phyloP scores from a whole-genome alignment of 2,329 filamentous ascomycete species.

The Seiridium cupressi region DNA sequence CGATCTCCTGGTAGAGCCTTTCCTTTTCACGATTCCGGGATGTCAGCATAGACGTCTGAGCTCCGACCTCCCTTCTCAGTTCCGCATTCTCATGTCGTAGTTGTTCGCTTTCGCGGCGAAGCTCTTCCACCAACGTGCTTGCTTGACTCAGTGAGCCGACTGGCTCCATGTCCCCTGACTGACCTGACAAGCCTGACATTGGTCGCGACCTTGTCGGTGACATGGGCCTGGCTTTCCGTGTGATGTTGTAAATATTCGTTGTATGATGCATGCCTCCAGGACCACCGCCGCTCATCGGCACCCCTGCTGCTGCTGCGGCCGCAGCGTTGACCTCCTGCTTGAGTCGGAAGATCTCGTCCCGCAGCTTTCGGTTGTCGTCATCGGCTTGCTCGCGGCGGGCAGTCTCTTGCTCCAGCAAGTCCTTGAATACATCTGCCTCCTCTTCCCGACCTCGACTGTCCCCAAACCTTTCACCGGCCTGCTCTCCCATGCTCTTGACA shows the following conservation, averaged over 20 bases:
- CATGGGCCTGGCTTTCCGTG: constrained; percentile 48
- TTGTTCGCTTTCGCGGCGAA: constrained; percentile 67
- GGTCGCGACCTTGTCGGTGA: constrained; percentile 48
- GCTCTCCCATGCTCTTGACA: constrained; percentile 55
- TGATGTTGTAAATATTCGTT: constrained; percentile 66
- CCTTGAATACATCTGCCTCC: constrained; percentile 87
- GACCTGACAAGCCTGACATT: constrained; percentile 45
- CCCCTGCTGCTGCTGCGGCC: constrained; percentile 10
- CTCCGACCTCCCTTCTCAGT: constrained; percentile 85
- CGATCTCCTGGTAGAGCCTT: constrained; percentile 92
- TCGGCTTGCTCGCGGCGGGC: constrained; percentile 85
- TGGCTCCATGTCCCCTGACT: constrained; percentile 40
- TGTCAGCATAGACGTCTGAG: constrained; percentile 96
- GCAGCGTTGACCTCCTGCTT: constrained; percentile 52
- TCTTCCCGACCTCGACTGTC: constrained; percentile 53
- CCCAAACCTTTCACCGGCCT: constrained; percentile 40
- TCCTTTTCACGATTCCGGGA: constrained; percentile 95
- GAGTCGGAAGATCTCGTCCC: constrained; percentile 79
- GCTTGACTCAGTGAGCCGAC: constrained; percentile 55
- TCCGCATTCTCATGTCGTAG: constrained; percentile 91
- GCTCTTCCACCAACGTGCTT: constrained; percentile 73
- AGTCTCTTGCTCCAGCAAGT: constrained; percentile 89
- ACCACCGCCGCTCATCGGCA: neutral
- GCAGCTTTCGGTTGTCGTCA: constrained; percentile 79
- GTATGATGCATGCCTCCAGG: constrained; percentile 49